Conservation (phyloP, 352 stramenopile species). For the Chrysophaeum taylorii region DNA sequence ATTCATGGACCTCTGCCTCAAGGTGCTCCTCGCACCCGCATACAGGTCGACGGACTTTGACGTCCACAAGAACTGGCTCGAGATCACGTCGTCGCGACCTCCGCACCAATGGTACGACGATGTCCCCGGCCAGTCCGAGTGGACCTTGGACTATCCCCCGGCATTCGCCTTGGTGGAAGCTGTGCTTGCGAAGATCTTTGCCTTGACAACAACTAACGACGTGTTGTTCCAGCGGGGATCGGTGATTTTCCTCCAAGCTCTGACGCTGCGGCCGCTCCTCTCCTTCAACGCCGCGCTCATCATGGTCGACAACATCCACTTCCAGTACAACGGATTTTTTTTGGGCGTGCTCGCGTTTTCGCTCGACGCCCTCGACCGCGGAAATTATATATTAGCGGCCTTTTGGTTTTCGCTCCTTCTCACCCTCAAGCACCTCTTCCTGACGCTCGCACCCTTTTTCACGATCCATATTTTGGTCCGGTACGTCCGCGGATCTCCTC, state of each 20-base stretch:
- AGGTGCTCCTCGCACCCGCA: background rate
- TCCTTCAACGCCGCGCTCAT: conserved; percentile 82
- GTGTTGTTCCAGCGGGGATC: conserved; percentile 79
- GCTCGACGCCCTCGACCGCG: conserved; percentile 40
- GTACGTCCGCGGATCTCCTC: conserved; percentile 47
- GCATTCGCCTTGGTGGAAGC: conserved; percentile 93
- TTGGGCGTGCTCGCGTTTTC: conserved; percentile 83
- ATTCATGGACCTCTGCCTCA: background rate
- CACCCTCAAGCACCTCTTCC: conserved; percentile 95
- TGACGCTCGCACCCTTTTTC: conserved; percentile 85
- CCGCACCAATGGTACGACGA: conserved; percentile 87
- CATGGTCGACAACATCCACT: conserved; percentile 96
- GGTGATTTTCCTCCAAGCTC: conserved; percentile 72
- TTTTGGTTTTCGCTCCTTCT: conserved; percentile 78
- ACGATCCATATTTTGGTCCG: conserved; percentile 84
- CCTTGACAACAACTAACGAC: conserved; percentile 30
- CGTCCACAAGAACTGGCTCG: conserved; percentile 96
- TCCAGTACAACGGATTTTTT: conserved; percentile 98
- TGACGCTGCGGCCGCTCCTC: conserved; percentile 77
- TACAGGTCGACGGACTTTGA: conserved; percentile 95
- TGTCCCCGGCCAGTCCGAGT: conserved; percentile 65
- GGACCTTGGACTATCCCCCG: conserved; percentile 96
- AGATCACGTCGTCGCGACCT: conserved; percentile 76
- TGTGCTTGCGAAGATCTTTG: conserved; percentile 32
- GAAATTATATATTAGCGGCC: conserved; percentile 54